These are phyloP conservation scores for Pezizomycotina sp. DNA, from an alignment of 2,329 filamentous ascomycete species.

Conservation along the genomic window DNA sequence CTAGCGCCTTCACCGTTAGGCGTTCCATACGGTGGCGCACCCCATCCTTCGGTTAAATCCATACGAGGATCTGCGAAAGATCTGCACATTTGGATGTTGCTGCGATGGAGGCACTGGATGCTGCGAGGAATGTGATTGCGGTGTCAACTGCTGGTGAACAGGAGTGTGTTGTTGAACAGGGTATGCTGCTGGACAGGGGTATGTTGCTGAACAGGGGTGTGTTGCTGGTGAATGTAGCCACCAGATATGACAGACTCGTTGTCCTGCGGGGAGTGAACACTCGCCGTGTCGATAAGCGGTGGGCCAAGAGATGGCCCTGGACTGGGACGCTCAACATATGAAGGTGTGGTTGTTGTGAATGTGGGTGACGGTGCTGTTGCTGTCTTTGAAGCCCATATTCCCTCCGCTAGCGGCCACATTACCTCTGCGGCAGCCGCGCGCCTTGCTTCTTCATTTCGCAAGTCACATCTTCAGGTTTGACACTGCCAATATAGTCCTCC, in stretches of 20 bases:
- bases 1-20: conserved; percentile 12
- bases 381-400: too few relatives aligned
- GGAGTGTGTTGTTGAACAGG: too few relatives aligned
- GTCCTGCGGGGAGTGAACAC: conserved; percentile 12
- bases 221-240: too few relatives aligned
- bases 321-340: too few relatives aligned
- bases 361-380: too few relatives aligned
- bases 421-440: conserved; percentile 8
- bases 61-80: conserved; percentile 17
- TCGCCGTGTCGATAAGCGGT: conserved; percentile 8
- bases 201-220: conserved; percentile 13
- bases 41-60: conserved; percentile 10
- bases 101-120: conserved; percentile 14
- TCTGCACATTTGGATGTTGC: conserved; percentile 16
- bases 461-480: too few relatives aligned
- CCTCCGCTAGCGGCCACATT: conserved; percentile 12
- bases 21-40: conserved; percentile 9
- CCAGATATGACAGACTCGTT: conserved; percentile 16
- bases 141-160: conserved; percentile 28
- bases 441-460: conserved; percentile 12
- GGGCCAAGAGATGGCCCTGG: conserved; percentile 11
- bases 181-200: too few relatives aligned
- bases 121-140: conserved; percentile 21
- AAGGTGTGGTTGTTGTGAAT: too few relatives aligned
- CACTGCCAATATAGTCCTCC: too few relatives aligned